Evolutionary conservation across 2,329 filamentous ascomycete species (phyloP).

Genomic region (Knufia fluminis): DNA sequence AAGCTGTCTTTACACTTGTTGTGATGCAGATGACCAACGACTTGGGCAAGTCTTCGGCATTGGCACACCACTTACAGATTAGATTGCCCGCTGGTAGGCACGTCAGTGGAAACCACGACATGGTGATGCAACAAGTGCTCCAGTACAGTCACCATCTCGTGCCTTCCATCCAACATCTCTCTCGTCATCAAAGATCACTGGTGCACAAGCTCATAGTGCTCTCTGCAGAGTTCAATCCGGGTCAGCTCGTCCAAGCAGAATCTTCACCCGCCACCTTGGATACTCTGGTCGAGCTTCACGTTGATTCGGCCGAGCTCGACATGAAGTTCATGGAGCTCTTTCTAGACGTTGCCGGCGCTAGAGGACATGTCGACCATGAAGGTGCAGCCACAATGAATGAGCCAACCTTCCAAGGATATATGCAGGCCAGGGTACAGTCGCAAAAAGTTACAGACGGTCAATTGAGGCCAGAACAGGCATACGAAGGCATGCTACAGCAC

Average conservation of each 20-base stretch:
- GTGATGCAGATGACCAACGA: conserved; percentile 28
- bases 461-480: conserved; percentile 18
- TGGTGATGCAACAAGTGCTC: conserved; percentile 23
- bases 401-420: conserved; percentile 13
- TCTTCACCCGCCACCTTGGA: conserved; percentile 24
- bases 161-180: conserved; percentile 19
- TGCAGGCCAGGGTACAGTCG: background rate
- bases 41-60: conserved; percentile 27
- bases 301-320: conserved; percentile 20
- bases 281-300: conserved; percentile 17
- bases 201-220: conserved; percentile 26
- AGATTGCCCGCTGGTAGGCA: conserved; percentile 9
- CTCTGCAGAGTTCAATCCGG: conserved; percentile 28
- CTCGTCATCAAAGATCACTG: conserved; percentile 10
- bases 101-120: conserved; percentile 23
- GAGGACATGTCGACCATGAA: conserved; percentile 26
- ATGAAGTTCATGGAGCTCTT: conserved; percentile 28
- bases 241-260: conserved; percentile 30
- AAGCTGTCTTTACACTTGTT: conserved; percentile 24
- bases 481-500: conserved; percentile 25
- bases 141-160: conserved; percentile 17
- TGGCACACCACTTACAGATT: conserved; percentile 21
- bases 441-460: background rate
- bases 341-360: conserved; percentile 29
- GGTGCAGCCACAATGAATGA: conserved; percentile 24